Evolutionary conservation across 2,329 filamentous ascomycete genomes (phyloP).

Genomic region (Penicillium psychrosexuale): DNA sequence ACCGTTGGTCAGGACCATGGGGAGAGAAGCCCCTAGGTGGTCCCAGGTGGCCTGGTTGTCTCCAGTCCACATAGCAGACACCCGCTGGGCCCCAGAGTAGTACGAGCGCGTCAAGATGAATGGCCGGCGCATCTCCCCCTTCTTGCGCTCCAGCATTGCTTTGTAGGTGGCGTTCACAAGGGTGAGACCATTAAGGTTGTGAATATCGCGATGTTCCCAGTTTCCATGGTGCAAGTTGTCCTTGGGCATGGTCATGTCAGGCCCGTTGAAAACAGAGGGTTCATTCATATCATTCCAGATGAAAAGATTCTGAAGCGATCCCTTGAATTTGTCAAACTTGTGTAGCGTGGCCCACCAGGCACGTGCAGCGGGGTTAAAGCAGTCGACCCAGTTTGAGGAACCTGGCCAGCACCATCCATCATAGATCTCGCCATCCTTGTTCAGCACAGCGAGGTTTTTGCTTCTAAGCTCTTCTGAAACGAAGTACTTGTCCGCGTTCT

Average conservation of each 20-base stretch:
- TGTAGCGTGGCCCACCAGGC: conserved; percentile 91
- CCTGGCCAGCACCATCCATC: conserved; percentile 99
- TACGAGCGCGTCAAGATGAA: conserved; percentile 93
- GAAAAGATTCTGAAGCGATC: conserved; percentile 79
- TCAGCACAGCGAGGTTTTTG: conserved; percentile 78
- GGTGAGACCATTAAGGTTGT: conserved; percentile 94
- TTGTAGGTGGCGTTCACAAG: conserved; percentile 92
- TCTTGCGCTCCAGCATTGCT: conserved; percentile 77
- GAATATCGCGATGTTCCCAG: conserved; percentile 96
- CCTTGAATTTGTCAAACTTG: conserved; percentile 83
- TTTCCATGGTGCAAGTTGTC: conserved; percentile 88
- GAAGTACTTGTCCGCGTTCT: conserved; percentile 76
- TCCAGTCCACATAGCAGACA: conserved; percentile 97
- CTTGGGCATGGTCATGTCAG: conserved; percentile 97
- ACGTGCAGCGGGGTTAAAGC: conserved; percentile 86
- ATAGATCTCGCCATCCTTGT: conserved; percentile 84
- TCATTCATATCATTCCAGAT: conserved; percentile 99
- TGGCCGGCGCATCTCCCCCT: conserved; percentile 78
- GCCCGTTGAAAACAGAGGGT: conserved; percentile 96
- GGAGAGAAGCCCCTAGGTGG: conserved; percentile 81
- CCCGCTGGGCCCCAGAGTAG: conserved; percentile 83
- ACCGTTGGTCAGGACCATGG: conserved; percentile 90
- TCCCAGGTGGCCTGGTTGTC: conserved; percentile 95
- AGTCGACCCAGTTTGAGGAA: conserved; percentile 92
- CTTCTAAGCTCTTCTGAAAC: conserved; percentile 78